Evolutionary conservation across 2,329 filamentous ascomycete species (phyloP).

Genomic region (Aphanocladium album): DNA sequence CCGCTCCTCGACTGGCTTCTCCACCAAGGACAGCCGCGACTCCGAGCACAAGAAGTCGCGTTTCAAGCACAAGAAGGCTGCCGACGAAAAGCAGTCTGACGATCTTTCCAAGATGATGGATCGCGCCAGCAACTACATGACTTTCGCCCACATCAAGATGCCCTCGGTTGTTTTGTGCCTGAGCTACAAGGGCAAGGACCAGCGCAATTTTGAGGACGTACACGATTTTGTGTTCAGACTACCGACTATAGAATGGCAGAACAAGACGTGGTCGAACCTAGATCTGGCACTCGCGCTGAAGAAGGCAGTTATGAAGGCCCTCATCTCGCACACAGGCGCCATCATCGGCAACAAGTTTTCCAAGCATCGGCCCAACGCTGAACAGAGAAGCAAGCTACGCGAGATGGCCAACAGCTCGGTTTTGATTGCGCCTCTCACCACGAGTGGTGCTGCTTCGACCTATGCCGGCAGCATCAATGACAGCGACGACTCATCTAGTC

Average conservation of each 20-base stretch:
- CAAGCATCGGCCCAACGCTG: conserved; percentile 75
- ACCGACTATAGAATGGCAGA: conserved; percentile 89
- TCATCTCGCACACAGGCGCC: conserved; percentile 91
- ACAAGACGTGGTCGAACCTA: conserved; percentile 98
- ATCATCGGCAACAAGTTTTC: conserved; percentile 98
- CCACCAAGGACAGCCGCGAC: conserved; percentile 34
- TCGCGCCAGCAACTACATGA: conserved; percentile 95
- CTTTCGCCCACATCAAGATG: conserved; percentile 89
- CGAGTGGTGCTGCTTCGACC: conserved; percentile 23
- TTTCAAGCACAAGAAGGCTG: conserved; percentile 50
- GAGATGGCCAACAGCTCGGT: conserved; percentile 78
- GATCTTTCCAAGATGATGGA: conserved; percentile 96
- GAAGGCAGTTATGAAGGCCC: conserved; percentile 86
- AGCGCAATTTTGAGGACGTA: conserved; percentile 93
- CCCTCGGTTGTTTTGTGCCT: conserved; percentile 92
- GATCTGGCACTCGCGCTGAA: conserved; percentile 90
- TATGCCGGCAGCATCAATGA: conserved; percentile 41
- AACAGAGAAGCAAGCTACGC: conserved; percentile 72
- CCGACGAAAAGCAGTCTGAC: conserved; percentile 63
- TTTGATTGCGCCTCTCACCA: conserved; percentile 46
- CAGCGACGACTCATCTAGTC: conserved; percentile 53
- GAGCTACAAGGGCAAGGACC: conserved; percentile 92
- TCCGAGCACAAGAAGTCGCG: conserved; percentile 47
- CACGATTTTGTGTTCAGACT: conserved; percentile 97
- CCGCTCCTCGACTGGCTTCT: conserved; percentile 39